Percentiles rank a stretch among this genome's conserved stretches.
Conservation (phyloP, 352 stramenopile genomes). For the Blastocystis sp. region DNA sequence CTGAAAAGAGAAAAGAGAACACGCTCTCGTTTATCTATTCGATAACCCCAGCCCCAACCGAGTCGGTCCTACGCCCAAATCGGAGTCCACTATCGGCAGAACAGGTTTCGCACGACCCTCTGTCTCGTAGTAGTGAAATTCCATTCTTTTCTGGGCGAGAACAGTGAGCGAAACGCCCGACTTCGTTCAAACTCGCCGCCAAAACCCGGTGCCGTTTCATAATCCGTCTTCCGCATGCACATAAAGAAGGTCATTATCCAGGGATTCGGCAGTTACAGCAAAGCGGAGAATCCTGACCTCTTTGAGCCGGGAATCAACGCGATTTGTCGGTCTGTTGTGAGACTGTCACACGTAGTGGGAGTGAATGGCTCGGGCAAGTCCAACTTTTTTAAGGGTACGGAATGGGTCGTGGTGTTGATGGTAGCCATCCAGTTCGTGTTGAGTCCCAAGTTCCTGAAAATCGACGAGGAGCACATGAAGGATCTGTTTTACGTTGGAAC, state of each 20-base stretch:
- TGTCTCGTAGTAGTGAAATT: constrained; percentile 36
- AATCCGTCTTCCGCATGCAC: constrained; percentile 84
- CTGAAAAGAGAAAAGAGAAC: constrained; percentile 68
- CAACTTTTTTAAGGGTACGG: constrained; percentile 93
- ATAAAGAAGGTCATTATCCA: constrained; percentile 93
- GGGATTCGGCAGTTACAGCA: constrained; percentile 91
- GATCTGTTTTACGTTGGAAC: constrained; percentile 91
- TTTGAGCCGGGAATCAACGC: constrained; percentile 88
- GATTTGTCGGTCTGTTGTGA: constrained; percentile 78
- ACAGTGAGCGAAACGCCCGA: constrained; percentile 29
- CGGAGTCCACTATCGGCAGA: background rate
- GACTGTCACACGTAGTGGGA: constrained; percentile 81
- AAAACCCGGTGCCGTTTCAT: constrained; percentile 7
- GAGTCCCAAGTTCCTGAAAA: constrained; percentile 84
- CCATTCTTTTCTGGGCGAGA: constrained; percentile 13
- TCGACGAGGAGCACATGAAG: constrained; percentile 88
- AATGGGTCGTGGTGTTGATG: background rate
- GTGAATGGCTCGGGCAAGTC: constrained; percentile 88
- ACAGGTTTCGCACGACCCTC: background rate
- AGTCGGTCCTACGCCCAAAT: background rate
- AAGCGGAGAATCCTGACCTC: constrained; percentile 81
- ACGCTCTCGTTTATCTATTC: constrained; percentile 56
- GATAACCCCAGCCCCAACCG: background rate
- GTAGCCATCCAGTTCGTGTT: constrained; percentile 96
- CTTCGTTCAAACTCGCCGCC: constrained; percentile 47